Percentiles rank a stretch among this genome's conserved stretches.
These are phyloP conservation scores for Yarrowia hollandica DNA, from an alignment of 805 yeast genomes.

Conservation along the genomic window DNA sequence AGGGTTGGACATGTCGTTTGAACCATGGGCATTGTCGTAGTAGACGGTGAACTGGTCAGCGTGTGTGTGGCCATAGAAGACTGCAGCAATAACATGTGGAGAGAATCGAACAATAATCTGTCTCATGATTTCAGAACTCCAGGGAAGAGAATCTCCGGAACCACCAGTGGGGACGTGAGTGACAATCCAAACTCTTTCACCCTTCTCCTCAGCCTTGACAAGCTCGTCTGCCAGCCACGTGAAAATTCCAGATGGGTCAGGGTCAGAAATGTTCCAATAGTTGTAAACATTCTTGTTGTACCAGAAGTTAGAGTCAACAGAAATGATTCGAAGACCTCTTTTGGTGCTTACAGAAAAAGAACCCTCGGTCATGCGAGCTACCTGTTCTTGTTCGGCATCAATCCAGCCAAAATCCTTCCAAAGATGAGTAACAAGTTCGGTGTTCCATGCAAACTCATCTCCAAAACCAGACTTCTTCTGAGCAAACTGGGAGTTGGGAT, in stretches of 20 bases:
- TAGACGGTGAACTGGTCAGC: slow-evolving; percentile 63
- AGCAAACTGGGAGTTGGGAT: slow-evolving; percentile 70
- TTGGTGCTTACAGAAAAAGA: slow-evolving; percentile 60
- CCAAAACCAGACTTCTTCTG: slow-evolving; percentile 50
- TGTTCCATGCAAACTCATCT: slow-evolving; percentile 49
- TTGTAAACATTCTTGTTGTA: slow-evolving; percentile 62
- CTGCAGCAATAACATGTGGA: slow-evolving; percentile 65
- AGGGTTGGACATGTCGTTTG: slow-evolving; percentile 43
- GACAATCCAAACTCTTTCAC: slow-evolving; percentile 68
- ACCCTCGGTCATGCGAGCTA: too few relatives aligned
- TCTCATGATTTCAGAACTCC: slow-evolving; percentile 55
- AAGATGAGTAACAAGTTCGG: slow-evolving; percentile 50
- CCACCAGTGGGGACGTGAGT: slow-evolving; percentile 63
- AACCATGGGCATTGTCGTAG: slow-evolving; percentile 50
- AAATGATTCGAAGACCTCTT: slow-evolving; percentile 58
- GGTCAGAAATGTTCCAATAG: slow-evolving; percentile 48
- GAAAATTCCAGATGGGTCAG: slow-evolving; percentile 65
- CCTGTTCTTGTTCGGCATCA: slow-evolving; percentile 39
- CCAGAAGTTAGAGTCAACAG: slow-evolving; percentile 68
- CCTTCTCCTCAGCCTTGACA: slow-evolving; percentile 54
- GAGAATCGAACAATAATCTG: slow-evolving; percentile 65
- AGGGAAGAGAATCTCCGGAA: slow-evolving; percentile 56
- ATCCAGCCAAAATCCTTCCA: slow-evolving; percentile 53
- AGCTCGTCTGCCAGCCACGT: slow-evolving; percentile 61
- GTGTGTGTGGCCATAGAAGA: slow-evolving; percentile 73